A percentile compares a stretch with the other conserved stretches of the same genome.
phyloP scores from a whole-genome alignment of 2,329 filamentous ascomycete genomes.

The Incumbomyces lentus region DNA sequence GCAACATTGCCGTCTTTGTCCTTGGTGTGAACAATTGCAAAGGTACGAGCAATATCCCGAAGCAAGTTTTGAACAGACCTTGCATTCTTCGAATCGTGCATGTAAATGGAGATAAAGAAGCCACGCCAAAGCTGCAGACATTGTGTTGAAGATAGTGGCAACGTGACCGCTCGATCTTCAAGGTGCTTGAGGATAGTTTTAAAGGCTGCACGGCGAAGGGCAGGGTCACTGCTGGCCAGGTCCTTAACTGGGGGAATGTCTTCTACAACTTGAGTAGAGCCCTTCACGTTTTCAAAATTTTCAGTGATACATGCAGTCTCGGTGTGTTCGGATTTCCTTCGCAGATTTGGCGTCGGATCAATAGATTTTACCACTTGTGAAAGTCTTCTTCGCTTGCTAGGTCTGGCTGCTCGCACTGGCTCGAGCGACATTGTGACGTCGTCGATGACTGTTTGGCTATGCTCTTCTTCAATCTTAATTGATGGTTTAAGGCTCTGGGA shows the following conservation, averaged over 20 bases:
- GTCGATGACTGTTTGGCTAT: no score
- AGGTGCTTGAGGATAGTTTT: slow-evolving; percentile 14
- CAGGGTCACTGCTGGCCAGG: slow-evolving; percentile 19
- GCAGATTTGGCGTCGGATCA: no score
- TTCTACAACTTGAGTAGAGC: neutral
- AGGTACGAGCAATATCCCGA: slow-evolving; percentile 13
- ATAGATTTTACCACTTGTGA: neutral
- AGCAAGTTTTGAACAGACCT: slow-evolving; percentile 18
- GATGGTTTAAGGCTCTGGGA: no score
- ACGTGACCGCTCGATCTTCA: slow-evolving; percentile 8
- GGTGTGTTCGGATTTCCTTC: no score
- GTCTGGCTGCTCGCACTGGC: neutral
- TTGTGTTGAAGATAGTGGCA: slow-evolving; percentile 15
- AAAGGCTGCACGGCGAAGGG: slow-evolving; percentile 14
- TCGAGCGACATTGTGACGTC: no score
- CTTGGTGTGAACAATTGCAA: slow-evolving; percentile 9
- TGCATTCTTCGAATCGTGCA: slow-evolving; percentile 21
- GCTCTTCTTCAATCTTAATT: no score
- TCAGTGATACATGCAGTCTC: no score
- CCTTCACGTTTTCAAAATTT: no score
- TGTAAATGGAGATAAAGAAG: slow-evolving; percentile 20
- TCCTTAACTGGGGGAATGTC: slow-evolving; percentile 18
- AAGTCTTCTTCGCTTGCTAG: neutral
- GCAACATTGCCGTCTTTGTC: slow-evolving; percentile 3
- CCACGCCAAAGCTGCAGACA: slow-evolving; percentile 21